phyloP scores from a whole-genome alignment of 345 rosid species.

The Citrus trifoliata region DNA sequence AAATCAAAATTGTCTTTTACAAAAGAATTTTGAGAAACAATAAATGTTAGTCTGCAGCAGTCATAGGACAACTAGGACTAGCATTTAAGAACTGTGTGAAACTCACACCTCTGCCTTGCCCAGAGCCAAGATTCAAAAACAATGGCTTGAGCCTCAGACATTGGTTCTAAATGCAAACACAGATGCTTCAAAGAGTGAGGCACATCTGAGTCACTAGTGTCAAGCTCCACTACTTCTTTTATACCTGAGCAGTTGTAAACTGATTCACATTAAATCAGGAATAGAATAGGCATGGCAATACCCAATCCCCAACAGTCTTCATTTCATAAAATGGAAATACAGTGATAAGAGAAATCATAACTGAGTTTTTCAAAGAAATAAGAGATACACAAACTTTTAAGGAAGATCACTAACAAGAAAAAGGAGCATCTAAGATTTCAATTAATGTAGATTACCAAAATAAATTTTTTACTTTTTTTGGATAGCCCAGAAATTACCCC shows the following conservation, averaged over 20 bases:
- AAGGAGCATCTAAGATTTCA: neutral
- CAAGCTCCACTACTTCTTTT: conserved; percentile 5
- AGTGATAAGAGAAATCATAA: neutral
- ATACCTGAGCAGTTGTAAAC: conserved; percentile 8
- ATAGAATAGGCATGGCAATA: neutral
- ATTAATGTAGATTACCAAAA: neutral
- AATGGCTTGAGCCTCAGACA: neutral
- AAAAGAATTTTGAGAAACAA: neutral
- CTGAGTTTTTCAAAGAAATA: neutral
- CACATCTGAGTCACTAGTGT: conserved; percentile 6
- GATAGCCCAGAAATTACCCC: neutral
- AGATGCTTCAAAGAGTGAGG: conserved; percentile 11
- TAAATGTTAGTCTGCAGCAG: neutral
- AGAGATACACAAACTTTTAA: neutral
- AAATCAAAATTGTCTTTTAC: neutral
- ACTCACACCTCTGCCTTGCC: neutral
- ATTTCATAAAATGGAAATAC: neutral
- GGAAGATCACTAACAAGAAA: neutral
- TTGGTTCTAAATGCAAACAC: neutral
- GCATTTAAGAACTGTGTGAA: neutral
- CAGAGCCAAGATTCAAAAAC: conserved; percentile 5
- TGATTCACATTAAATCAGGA: conserved; percentile 5
- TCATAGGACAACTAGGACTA: neutral
- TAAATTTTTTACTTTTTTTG: neutral
- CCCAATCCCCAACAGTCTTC: neutral